Percentiles rank a stretch among this genome's conserved stretches.
Evolutionary conservation across 768 basidiomycete species (phyloP).

Genomic region (Lactarius pseudohatsudake): DNA sequence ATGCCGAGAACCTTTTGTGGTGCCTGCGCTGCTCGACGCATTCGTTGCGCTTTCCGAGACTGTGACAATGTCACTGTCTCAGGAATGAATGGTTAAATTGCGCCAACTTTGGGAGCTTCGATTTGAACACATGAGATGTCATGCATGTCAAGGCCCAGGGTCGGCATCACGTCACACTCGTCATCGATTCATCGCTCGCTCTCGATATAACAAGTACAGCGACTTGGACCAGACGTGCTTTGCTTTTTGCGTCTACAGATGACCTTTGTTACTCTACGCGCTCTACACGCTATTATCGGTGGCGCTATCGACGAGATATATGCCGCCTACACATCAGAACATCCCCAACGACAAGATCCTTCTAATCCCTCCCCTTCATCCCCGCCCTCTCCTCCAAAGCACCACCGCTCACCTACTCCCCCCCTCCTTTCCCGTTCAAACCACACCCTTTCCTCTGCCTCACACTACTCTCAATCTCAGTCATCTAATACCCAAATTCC

Average conservation of each 20-base stretch:
- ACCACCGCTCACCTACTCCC: conserved; percentile 26
- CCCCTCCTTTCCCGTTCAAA: conserved; percentile 25
- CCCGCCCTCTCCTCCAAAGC: conserved; percentile 13
- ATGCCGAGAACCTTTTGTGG: conserved; percentile 33
- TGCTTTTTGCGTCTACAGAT: conserved; percentile 13
- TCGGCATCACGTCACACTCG: neutral
- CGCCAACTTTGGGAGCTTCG: conserved; percentile 10
- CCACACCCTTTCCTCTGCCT: conserved; percentile 23
- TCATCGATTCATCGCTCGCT: conserved; percentile 2
- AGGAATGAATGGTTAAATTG: neutral
- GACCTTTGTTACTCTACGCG: conserved; percentile 29
- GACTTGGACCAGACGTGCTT: neutral
- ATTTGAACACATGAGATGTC: conserved; percentile 5
- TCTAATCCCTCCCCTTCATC: conserved; percentile 5
- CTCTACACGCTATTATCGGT: conserved; percentile 29
- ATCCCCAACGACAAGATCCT: neutral
- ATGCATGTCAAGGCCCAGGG: neutral
- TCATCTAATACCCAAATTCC: conserved; percentile 11
- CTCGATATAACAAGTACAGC: conserved; percentile 1
- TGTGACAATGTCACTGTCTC: conserved; percentile 18
- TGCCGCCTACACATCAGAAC: conserved; percentile 19
- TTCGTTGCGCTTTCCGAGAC: conserved; percentile 34
- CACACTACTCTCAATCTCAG: conserved; percentile 25
- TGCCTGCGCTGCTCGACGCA: conserved; percentile 37
- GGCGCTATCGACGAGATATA: conserved; percentile 30